Base-by-base conservation (phyloP, 2,329 filamentous ascomycete genomes). In the Paecilomyces fulvus region DNA sequence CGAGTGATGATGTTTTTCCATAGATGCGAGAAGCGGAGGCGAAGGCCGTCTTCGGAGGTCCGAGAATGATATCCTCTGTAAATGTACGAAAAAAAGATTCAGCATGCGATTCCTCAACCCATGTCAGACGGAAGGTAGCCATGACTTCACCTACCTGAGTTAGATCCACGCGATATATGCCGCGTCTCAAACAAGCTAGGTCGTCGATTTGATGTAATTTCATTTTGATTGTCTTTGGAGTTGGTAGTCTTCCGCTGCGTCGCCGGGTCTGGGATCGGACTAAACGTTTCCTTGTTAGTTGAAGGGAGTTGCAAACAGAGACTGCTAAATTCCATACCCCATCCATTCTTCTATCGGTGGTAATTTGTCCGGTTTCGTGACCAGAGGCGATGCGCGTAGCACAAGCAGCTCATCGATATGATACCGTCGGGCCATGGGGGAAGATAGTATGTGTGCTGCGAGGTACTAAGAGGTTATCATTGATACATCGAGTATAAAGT, bases 331-430 rank as follows among this genome's bases (percentile, higher is more conserved):
- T 49, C 51, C 83, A 70, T 79, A 95, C 88, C 92, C 91, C 90
- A 96, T 95, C 92, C 92, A 97, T 79, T 95, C 90, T 76, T 95
- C 90, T 61, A 87, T 83, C 25, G 90, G 88, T 62, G 91, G 92
- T 50, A 96, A 81, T 61, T 81, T 83, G 61, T 86, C 78, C 51
- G 92, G 92, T 74, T 89, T 95, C 65, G 82, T 78, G 68, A 91
- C 91, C 72, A 96, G 79, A 62, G 91, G 91, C 61, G 92, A 96
- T 58, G 87, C 80, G 74, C 87, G 84, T 67, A 97, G 79, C 71
- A 81, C 80, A 66, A 90, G 78, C 64, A 97, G 80, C 74, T 88
- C 82, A 61, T 92, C 89, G 73, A 83, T 80, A 60, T 88, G 82
- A 73, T 96, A 96, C 78, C 84, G 82, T 67, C 72, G 70, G 64